Evolutionary conservation across 306 rosid genomes (phyloP), one percentile per base, ranked within the genome.

Genomic region (Cyclanthera cordifolia): DNA sequence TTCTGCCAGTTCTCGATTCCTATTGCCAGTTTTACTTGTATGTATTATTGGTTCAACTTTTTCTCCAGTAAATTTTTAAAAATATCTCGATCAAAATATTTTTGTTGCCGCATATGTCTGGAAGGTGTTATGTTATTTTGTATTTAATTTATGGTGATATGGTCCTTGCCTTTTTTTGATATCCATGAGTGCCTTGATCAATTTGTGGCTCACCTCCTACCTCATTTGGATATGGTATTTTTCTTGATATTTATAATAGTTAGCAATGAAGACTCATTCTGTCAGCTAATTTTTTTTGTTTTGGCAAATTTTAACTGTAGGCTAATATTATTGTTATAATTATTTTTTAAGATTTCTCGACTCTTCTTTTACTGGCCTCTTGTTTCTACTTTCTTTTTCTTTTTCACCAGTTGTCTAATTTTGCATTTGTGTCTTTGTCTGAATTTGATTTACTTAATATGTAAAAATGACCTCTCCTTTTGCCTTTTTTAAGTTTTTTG

Each of bases 21-120:
- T 94, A 76, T 82, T 94, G 85, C 97, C 99, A 61, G 83, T 89
- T 72, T 82, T 94, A 74, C 99, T 94, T 79, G 99, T 94, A 83
- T 80, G 99, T 82, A 59, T 63, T 63, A 61, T 39, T 68, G 39
- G 41, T 11, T 50, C 73, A 25, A 5, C 10, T 14, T 32, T 41
- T 30, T 52, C 13, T 27, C 17, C 15, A 48, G 16, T 45, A 32
- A 50, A 53, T 49, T 50, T 9, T 51, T 30, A 34, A 11, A 52
- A 16, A 17, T 13, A 21, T 21, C 20, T 6, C 70, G 23, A 64
- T 64, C 53, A 64, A 64, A 10, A 43, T 21, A 39, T 63, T 25
- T 13, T 25, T 6, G 5, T 61, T 61, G 30, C 50, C 4, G 15
- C 5, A 5, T 13, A 61, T 34, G 50, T 13, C 17, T 9, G 25